phyloP scores from a whole-genome alignment of 805 yeast genomes.

The Saccharomycopsis selenospora region DNA sequence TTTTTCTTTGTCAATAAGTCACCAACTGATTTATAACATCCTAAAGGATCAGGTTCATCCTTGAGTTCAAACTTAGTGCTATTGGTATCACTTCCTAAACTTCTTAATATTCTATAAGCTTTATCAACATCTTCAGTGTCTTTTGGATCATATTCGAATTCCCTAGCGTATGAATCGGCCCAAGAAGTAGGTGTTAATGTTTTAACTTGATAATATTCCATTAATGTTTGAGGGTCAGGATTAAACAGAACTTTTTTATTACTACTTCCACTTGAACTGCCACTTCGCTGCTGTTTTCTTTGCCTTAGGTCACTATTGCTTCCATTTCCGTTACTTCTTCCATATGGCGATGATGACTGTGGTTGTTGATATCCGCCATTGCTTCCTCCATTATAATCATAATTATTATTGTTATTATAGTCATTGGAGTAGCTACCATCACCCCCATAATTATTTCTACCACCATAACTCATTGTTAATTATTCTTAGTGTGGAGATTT shows the following conservation, averaged over 20 bases:
- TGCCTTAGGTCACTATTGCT: not conserved
- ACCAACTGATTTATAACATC: conserved; percentile 40
- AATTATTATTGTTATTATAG: too few species aligned
- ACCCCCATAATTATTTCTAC: too few species aligned
- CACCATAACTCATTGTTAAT: too few species aligned
- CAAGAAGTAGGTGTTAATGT: conserved; percentile 37
- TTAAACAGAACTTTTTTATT: not conserved
- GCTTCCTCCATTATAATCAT: not conserved
- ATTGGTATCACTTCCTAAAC: conserved; percentile 25
- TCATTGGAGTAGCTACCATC: too few species aligned
- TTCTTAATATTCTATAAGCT: conserved; percentile 30
- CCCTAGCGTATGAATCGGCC: conserved; percentile 29
- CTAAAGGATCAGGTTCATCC: conserved; percentile 51
- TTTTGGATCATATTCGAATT: conserved; percentile 24
- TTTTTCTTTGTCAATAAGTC: conserved; percentile 36
- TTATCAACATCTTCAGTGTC: conserved; percentile 26
- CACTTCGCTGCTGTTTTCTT: not conserved
- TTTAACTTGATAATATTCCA: conserved; percentile 37
- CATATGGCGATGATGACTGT: not conserved
- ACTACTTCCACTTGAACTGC: not conserved
- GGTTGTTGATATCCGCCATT: not conserved
- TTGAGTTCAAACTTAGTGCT: conserved; percentile 21
- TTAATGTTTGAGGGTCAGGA: conserved; percentile 25
- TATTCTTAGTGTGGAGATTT: too few species aligned
- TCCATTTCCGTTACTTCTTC: not conserved